Conservation (phyloP, 202 grass and related monocot genomes). For the Setaria italica region DNA sequence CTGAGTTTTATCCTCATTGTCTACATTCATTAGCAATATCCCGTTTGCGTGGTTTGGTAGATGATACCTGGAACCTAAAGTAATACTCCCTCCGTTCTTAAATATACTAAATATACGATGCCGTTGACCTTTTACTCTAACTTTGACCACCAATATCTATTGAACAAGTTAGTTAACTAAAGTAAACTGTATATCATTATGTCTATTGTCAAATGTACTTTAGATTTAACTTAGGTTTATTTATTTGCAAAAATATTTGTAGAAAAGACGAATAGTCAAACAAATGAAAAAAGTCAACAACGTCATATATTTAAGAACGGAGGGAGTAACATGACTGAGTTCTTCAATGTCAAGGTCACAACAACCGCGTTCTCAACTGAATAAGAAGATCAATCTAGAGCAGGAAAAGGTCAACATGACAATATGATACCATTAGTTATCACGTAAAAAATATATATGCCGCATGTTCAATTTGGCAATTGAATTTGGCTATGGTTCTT, state of each 20-base stretch:
- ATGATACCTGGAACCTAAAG: conserved; percentile 10
- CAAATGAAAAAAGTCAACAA: too few relatives aligned
- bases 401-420: conserved; percentile 7
- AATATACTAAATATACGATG: too few relatives aligned
- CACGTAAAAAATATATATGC: not conserved
- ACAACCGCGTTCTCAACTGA: not conserved
- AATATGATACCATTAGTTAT: conserved; percentile 3
- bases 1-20: not conserved
- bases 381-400: conserved; percentile 10
- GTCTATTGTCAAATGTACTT: too few relatives aligned
- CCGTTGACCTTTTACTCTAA: too few relatives aligned
- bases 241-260: too few relatives aligned
- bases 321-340: not conserved
- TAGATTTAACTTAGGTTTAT: too few relatives aligned
- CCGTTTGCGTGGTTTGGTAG: conserved; percentile 21
- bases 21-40: conserved; percentile 15
- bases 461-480: not conserved
- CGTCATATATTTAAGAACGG: too few relatives aligned
- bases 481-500: not conserved
- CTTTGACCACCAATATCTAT: too few relatives aligned
- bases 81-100: not conserved
- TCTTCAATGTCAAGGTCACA: conserved; percentile 54
- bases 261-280: too few relatives aligned
- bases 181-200: too few relatives aligned
- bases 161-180: too few relatives aligned